Conservation (phyloP, 768 basidiomycete species). For the Termitomyces eurrhizus region DNA sequence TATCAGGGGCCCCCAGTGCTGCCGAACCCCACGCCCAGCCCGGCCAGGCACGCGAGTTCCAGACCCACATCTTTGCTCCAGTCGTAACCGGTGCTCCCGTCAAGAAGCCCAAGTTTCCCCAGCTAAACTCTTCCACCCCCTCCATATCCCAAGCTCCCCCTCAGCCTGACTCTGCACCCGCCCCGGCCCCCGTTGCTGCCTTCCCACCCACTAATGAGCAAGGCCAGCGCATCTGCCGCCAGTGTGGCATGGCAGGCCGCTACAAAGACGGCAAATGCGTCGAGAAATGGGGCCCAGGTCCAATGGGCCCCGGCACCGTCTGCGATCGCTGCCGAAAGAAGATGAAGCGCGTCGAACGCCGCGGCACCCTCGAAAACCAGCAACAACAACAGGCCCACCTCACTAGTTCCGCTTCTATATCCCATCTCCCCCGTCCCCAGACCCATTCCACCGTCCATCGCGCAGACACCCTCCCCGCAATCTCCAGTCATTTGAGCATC, state of each 20-base stretch:
- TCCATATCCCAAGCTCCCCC: background rate
- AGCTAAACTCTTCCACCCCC: conserved; percentile 1
- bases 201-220: conserved; percentile 50
- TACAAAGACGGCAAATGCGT: conserved; percentile 87
- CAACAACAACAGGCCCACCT: background rate
- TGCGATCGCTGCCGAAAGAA: conserved; percentile 84
- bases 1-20: conserved; percentile 14
- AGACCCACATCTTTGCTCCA: conserved; percentile 70
- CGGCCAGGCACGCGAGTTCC: conserved; percentile 38
- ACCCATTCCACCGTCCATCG: conserved; percentile 13
- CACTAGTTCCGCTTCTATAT: conserved; percentile 3
- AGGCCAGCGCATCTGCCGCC: conserved; percentile 74
- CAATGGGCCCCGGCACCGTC: conserved; percentile 78
- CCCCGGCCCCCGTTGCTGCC: conserved; percentile 19
- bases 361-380: conserved; percentile 55
- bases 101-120: conserved; percentile 56
- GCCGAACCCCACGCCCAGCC: conserved; percentile 21
- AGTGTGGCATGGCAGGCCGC: conserved; percentile 68
- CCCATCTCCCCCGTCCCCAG: conserved; percentile 5
- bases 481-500: conserved; percentile 6
- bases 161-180: background rate
- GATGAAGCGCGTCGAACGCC: conserved; percentile 79
- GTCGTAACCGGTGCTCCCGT: conserved; percentile 69
- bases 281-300: conserved; percentile 86
- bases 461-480: conserved; percentile 17